Conservation (phyloP, 495 filamentous ascomycete species). For the Aspergillus ostianus region DNA sequence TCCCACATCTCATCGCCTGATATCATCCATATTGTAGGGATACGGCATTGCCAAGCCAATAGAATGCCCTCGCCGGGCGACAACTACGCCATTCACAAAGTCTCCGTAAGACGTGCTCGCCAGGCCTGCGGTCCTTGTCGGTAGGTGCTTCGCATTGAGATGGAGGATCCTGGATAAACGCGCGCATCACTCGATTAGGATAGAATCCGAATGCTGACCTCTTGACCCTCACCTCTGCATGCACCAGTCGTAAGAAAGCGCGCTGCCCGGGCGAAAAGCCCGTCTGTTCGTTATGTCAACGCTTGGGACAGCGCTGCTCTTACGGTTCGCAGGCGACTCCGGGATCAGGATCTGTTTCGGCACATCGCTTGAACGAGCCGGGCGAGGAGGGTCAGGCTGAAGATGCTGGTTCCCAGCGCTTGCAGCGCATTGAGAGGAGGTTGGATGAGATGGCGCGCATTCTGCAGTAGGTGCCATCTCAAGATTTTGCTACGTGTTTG, state of each 20-base stretch:
- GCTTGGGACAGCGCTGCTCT: constrained; percentile 33
- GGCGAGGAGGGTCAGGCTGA: neutral
- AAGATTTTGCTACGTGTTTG: neutral
- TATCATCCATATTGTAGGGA: neutral
- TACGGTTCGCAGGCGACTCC: constrained; percentile 24
- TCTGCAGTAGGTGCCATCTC: constrained; percentile 18
- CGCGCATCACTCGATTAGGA: no score
- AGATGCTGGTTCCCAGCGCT: constrained; percentile 6
- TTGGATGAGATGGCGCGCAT: constrained; percentile 24
- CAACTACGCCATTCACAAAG: constrained; percentile 32
- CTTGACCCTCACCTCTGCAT: neutral
- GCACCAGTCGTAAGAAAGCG: constrained; percentile 36
- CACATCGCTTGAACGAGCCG: neutral
- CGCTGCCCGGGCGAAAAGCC: constrained; percentile 44
- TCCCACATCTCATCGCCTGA: neutral
- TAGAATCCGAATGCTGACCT: neutral
- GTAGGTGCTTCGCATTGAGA: no score
- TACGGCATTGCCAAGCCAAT: neutral
- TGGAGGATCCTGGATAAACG: no score
- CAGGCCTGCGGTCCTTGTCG: constrained; percentile 42
- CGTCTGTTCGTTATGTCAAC: constrained; percentile 34
- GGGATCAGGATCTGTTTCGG: neutral
- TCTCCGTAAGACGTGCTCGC: constrained; percentile 33
- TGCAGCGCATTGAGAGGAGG: constrained; percentile 26
- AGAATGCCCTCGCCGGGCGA: constrained; percentile 24